These are phyloP conservation scores for Agrocybe praecox DNA, from an alignment of 768 basidiomycete genomes.

Conservation along the genomic window DNA sequence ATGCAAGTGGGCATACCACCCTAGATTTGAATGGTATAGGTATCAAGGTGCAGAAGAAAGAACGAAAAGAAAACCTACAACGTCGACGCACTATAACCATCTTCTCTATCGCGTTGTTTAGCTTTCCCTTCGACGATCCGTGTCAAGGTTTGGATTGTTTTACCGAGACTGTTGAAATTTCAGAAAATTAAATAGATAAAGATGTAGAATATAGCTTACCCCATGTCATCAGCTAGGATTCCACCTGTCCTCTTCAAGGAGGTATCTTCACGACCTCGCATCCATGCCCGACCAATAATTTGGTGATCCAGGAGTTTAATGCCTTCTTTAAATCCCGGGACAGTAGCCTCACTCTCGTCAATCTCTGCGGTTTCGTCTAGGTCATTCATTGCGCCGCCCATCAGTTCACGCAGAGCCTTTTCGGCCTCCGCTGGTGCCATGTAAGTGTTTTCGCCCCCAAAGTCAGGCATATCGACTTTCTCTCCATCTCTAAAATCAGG, in stretches of 20 bases:
- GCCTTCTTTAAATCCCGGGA: constrained; percentile 75
- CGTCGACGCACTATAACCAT: constrained; percentile 73
- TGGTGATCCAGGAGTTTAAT: constrained; percentile 86
- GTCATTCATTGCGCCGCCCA: constrained; percentile 67
- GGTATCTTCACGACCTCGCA: constrained; percentile 74
- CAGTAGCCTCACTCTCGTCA: constrained; percentile 66
- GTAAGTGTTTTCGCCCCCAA: constrained; percentile 25
- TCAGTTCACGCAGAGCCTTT: constrained; percentile 74
- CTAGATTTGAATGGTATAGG: constrained; percentile 38
- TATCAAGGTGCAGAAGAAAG: not conserved
- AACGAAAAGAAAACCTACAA: constrained; percentile 47
- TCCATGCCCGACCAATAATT: constrained; percentile 84
- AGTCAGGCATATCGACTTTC: constrained; percentile 20
- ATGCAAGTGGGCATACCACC: constrained; percentile 84
- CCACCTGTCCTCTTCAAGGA: constrained; percentile 79
- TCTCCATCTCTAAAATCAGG: constrained; percentile 27
- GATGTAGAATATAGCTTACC: constrained; percentile 42
- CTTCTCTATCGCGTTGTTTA: constrained; percentile 65
- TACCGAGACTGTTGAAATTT: constrained; percentile 58
- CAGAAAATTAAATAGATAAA: constrained; percentile 5
- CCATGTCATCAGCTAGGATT: constrained; percentile 92
- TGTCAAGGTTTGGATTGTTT: constrained; percentile 90
- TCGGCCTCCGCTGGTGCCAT: constrained; percentile 64
- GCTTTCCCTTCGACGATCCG: constrained; percentile 85
- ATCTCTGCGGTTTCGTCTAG: constrained; percentile 49